phyloP scores from a whole-genome alignment of 495 filamentous ascomycete genomes.

The Penicillium lividum region DNA sequence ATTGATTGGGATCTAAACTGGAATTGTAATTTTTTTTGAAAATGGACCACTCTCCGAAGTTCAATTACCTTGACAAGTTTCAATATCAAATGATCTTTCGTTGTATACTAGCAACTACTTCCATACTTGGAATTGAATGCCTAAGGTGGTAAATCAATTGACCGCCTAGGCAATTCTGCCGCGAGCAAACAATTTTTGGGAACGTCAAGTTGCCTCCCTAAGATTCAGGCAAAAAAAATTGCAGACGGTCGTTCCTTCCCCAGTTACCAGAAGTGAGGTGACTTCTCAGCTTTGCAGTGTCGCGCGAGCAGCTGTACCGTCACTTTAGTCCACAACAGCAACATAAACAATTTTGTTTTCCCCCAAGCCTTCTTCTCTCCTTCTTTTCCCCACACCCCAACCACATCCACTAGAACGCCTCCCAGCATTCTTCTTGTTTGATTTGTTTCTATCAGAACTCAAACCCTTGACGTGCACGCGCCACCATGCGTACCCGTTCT shows the following conservation, averaged over 20 bases:
- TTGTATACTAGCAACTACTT: neutral
- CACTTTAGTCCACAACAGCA: neutral
- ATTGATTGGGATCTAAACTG: neutral
- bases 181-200: neutral
- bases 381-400: neutral
- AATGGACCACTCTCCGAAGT: too few species aligned
- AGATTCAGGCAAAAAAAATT: neutral
- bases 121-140: neutral
- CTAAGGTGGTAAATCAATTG: neutral
- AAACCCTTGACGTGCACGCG: neutral
- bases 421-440: neutral
- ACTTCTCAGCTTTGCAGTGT: neutral
- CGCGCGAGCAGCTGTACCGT: neutral
- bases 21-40: neutral
- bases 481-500: constrained; percentile 20
- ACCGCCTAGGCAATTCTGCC: neutral
- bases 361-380: neutral
- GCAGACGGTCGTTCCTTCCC: neutral
- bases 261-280: neutral
- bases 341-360: neutral
- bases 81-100: neutral
- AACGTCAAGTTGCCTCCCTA: neutral
- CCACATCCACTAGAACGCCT: neutral
- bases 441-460: neutral
- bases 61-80: neutral